Evolutionary conservation across 257 asterid genomes (phyloP), one percentile per base, ranked within the genome.

Genomic region (Nicotiana undulata): DNA sequence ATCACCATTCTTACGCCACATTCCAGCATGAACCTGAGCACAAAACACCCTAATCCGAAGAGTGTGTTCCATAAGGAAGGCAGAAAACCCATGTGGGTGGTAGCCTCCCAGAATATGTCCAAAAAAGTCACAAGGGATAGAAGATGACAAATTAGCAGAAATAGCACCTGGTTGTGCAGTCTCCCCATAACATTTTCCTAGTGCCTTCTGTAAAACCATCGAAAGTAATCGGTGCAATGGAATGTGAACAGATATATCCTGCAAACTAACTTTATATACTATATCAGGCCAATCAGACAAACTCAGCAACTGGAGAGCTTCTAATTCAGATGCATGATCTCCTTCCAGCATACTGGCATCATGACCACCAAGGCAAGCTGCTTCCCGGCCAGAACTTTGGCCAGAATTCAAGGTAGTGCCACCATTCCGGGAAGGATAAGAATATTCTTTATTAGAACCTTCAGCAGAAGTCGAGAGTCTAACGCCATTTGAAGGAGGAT

Each of bases 1-100:
- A 87, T 96, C 98, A 79, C 99, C 99, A 83, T 96, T 91, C 88
- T 91, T 88, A 81, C 97, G 97, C 99, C 99, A 96, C 98, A 96
- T 90, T 83, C 97, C 97, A 82, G 99, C 97, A 84, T 89, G 93
- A 82, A 94, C 99, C 89, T 96, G 91, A 0, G 99, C 98, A 82
- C 98, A 92, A 84, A 96, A 96, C 83, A 94, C 99, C 88, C 98
- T 91, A 87, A 96, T 92, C 79, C 96, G 92, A 53, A 96, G 88
- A 81, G 98, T 95, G 89, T 96, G 98, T 86, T 96, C 99, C 99
- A 96, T 94, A 60, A 90, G 88, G 81, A 87, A 91, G 58, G 92
- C 93, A 82, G 99, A 94, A 88, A 96, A 94, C 64, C 99, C 98
- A 84, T 81, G 75, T 72, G 98, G 97, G 85, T 94, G 97, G 82